phyloP scores from a whole-genome alignment of 2,329 filamentous ascomycete genomes.

The Thielaviopsis populi region DNA sequence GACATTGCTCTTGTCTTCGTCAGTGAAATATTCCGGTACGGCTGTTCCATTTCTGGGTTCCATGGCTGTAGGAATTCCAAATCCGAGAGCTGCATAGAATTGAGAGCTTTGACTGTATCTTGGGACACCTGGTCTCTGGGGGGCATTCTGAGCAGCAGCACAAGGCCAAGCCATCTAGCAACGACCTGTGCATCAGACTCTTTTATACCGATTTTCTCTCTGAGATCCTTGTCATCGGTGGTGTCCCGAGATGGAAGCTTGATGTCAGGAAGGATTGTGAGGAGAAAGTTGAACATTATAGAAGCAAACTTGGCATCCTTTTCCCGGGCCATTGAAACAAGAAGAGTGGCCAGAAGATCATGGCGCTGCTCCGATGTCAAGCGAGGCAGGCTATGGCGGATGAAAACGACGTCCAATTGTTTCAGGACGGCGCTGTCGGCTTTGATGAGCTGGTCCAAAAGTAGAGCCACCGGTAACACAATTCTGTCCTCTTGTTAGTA shows the following conservation, averaged over 20 bases:
- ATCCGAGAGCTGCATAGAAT: slow-evolving; percentile 42
- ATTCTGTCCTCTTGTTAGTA: slow-evolving; percentile 32
- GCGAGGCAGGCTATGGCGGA: slow-evolving; percentile 59
- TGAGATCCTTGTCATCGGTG: slow-evolving; percentile 58
- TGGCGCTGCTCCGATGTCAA: slow-evolving; percentile 45
- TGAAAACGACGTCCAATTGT: slow-evolving; percentile 77
- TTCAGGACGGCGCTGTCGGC: slow-evolving; percentile 59
- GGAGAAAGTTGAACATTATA: slow-evolving; percentile 63
- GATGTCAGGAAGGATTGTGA: slow-evolving; percentile 59
- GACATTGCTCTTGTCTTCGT: slow-evolving; percentile 44
- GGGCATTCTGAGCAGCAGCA: slow-evolving; percentile 46
- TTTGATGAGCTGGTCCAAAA: slow-evolving; percentile 80
- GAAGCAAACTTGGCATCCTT: slow-evolving; percentile 30
- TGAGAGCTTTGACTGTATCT: slow-evolving; percentile 5
- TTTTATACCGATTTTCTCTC: slow-evolving; percentile 50
- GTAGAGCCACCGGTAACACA: slow-evolving; percentile 65
- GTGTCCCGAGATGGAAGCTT: slow-evolving; percentile 61
- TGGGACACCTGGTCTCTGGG: not conserved
- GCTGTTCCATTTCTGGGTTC: slow-evolving; percentile 27
- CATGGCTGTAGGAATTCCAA: slow-evolving; percentile 53
- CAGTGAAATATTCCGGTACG: slow-evolving; percentile 23
- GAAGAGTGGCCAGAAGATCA: slow-evolving; percentile 54
- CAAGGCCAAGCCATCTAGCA: slow-evolving; percentile 58
- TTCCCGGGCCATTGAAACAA: slow-evolving; percentile 48
- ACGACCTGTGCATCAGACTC: slow-evolving; percentile 57